Conservation (phyloP, 2,329 filamentous ascomycete genomes). For the Claviceps lovelessii region DNA sequence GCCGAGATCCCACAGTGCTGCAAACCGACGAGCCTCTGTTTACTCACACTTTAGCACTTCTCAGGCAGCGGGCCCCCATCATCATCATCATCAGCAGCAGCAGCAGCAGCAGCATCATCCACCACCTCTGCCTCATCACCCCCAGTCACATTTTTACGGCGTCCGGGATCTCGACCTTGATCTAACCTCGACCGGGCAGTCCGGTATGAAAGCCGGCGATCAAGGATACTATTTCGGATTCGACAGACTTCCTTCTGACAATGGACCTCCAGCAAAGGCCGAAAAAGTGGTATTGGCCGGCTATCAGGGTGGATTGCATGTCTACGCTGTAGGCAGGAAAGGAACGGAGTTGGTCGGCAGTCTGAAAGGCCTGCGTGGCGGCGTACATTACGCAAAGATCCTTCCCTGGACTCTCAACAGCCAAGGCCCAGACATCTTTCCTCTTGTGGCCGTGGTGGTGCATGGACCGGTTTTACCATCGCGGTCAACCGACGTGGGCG, state of each 20-base stretch:
- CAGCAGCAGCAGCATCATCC: no score
- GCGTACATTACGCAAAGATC: slow-evolving; percentile 70
- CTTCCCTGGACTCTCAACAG: slow-evolving; percentile 50
- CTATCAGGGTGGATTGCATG: slow-evolving; percentile 64
- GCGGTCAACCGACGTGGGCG: slow-evolving; percentile 19
- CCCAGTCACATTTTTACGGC: slow-evolving; percentile 65
- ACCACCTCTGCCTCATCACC: slow-evolving; percentile 56
- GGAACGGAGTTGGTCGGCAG: slow-evolving; percentile 56
- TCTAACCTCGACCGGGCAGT: slow-evolving; percentile 43
- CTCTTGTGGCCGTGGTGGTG: slow-evolving; percentile 64
- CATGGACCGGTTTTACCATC: slow-evolving; percentile 56
- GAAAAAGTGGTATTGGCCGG: slow-evolving; percentile 63
- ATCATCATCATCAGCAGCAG: slow-evolving; percentile 27
- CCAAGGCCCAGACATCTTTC: slow-evolving; percentile 44
- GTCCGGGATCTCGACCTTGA: slow-evolving; percentile 64
- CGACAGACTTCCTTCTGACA: slow-evolving; percentile 47
- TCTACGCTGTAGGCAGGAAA: slow-evolving; percentile 58
- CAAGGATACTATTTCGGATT: slow-evolving; percentile 70
- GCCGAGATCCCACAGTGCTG: slow-evolving; percentile 20
- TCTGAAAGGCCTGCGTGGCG: slow-evolving; percentile 64
- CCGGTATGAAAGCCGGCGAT: slow-evolving; percentile 47
- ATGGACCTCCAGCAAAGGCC: slow-evolving; percentile 22
- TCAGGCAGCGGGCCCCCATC: slow-evolving; percentile 28
- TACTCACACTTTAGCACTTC: slow-evolving; percentile 33
- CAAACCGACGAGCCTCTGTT: slow-evolving; percentile 32